Base-by-base conservation (phyloP, 202 grass and related monocot genomes). In the Hordeum pubiflorum region DNA sequence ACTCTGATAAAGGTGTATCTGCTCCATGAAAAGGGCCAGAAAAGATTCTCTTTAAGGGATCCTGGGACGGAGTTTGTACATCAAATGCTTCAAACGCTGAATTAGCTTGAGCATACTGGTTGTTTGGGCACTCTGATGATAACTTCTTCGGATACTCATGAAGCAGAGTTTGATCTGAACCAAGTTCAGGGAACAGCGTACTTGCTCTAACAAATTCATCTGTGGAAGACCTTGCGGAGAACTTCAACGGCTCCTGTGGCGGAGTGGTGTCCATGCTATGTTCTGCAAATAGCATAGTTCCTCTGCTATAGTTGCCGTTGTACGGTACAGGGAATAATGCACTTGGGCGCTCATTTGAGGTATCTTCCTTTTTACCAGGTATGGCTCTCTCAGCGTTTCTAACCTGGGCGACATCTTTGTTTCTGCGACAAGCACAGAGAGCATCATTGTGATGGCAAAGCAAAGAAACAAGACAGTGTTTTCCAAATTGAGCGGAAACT, bases 31-130 rank as follows among this genome's bases (percentile, higher is more conserved):
- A 81, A 78, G 67, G 63, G 23, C 87, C 74, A 62, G 24, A 70
- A 10, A 72, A 82, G 44, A 33, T 78, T 73, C 62, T 79, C 37
- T 74, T 85, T 24, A 79, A 78, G 17, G 78, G 67, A 31, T 69
- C 32, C 79, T 82, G 87, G 12, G 79, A 87, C 43, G 87, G 83
- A 61, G 87, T 89, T 74, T 82, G 82, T 22, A 89, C 74, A 74
- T 52, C 78, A 38, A 91, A 84, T 12, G 77, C 79, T 79, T 80
- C 79, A 86, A 86, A 86, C 9, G 52, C 55, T 10, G 69, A 82
- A 79, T 58, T 22, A 74, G 56, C 48, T 29, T 37, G 36, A 83
- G 78, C 67, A 69, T 56, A 54, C 20, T 62, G 11, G 61, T 86
- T 83, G 74, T 77, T 89, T 58, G 64, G 80, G 74, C 79, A 61